Conservation (phyloP, 805 yeast genomes). For the Kodamaea lidongshanica region DNA sequence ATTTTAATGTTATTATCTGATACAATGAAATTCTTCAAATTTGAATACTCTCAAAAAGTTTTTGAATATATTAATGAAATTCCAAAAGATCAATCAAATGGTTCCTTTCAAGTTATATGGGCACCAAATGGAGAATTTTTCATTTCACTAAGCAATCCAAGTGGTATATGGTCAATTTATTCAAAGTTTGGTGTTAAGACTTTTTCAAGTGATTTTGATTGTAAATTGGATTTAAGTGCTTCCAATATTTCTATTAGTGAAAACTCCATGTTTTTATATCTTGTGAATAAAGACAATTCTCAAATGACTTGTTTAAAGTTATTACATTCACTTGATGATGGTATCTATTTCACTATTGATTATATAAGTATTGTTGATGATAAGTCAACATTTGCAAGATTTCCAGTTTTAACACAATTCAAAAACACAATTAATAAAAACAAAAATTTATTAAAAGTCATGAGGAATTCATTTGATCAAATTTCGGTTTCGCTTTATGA, state of each 20-base stretch:
- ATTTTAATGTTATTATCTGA: conserved; percentile 12
- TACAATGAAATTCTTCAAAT: conserved; percentile 8
- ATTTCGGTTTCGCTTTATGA: conserved; percentile 25
- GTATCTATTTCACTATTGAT: conserved; percentile 19
- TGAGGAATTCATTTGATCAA: conserved; percentile 20
- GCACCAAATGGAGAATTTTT: conserved; percentile 34
- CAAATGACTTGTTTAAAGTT: conserved; percentile 21
- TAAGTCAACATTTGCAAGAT: conserved; percentile 16
- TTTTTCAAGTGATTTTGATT: conserved; percentile 19
- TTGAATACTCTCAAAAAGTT: no score
- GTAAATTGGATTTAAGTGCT: conserved; percentile 16
- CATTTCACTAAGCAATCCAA: conserved; percentile 12
- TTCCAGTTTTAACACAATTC: conserved; percentile 28
- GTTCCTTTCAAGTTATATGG: conserved; percentile 18
- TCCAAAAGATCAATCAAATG: background rate
- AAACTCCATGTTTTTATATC: conserved; percentile 18
- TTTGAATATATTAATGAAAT: conserved; percentile 1
- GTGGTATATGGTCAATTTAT: conserved; percentile 26
- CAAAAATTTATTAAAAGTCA: conserved; percentile 18
- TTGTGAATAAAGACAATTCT: conserved; percentile 12
- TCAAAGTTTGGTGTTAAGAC: conserved; percentile 30
- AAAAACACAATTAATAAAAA: conserved; percentile 19
- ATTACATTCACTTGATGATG: conserved; percentile 7
- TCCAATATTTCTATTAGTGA: conserved; percentile 20
- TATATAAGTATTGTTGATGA: conserved; percentile 21